phyloP scores from a whole-genome alignment of 441 rosid species.

The Mallotus repandus region DNA sequence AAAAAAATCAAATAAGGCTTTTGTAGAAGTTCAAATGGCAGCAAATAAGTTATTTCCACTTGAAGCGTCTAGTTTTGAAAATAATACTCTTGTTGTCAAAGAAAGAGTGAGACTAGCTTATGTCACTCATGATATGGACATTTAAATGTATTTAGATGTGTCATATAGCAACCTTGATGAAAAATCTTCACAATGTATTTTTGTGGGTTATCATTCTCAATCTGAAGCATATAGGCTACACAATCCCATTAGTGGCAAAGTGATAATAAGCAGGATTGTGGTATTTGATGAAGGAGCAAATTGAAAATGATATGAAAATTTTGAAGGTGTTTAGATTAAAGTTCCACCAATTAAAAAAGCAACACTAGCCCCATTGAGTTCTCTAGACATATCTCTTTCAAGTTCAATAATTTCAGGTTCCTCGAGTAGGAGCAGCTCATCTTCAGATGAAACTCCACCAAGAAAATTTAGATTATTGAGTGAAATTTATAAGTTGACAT shows the following conservation, averaged over 20 bases:
- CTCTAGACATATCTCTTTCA: neutral
- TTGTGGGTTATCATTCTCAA: neutral
- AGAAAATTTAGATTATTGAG: neutral
- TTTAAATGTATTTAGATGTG: neutral
- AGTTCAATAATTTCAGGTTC: no score
- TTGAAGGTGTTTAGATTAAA: neutral
- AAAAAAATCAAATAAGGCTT: no score
- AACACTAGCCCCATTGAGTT: neutral
- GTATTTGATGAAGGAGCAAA: no score
- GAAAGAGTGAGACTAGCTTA: no score
- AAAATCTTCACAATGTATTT: neutral
- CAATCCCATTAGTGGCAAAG: neutral
- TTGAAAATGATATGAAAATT: no score
- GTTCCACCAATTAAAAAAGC: neutral
- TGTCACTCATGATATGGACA: no score
- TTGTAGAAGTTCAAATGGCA: no score
- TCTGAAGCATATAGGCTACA: slow-evolving; percentile 2
- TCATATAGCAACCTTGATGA: slow-evolving; percentile 1
- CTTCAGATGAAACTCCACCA: neutral
- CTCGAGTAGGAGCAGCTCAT: neutral
- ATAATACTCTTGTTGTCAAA: no score
- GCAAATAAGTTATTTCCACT: no score
- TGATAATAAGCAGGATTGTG: no score
- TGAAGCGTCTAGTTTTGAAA: no score
- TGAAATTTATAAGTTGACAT: neutral